Evolutionary conservation across 495 filamentous ascomycete species (phyloP), one percentile per base, ranked within the genome.

Genomic region (Jackrogersella multiformis): DNA sequence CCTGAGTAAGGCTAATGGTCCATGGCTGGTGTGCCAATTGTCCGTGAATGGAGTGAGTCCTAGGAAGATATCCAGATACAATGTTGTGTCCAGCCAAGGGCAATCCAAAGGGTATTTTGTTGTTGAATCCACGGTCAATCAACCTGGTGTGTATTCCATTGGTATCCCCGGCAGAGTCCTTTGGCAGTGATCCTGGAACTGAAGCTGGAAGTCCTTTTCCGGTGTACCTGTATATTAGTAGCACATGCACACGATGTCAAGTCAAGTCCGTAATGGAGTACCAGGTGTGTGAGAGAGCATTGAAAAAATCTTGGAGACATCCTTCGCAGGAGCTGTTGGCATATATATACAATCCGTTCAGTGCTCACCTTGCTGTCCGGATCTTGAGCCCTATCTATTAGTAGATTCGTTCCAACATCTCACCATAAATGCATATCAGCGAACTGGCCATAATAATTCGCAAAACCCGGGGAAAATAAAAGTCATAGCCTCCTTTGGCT

Each of bases 301-400:
- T 64, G 56, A 61, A 56, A 61, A 56, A 52, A 60, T 59, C 42
- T 67, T 73, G 73, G 60, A 74, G 69, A 69, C 52, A 71, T 76
- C 73, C 70, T 75, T 75, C 73, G 70, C 72, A 74, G 72, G 61
- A 70, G 54, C 73, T 72, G 72, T 74, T 73, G 69, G 78, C 72
- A 76, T 70, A 77, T 73, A 79, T 78, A 81, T 79, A 78, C 76
- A 82, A 79, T 78, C 68, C 59, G 68, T 73, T 73, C 72, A 76
- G 68, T 69, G 78, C 79, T 83, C 77, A 83, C 79, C 79, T 79
- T 76, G 80, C 80, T 81, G 80, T 78, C 80, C 77, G 74, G 78
- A 75, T 74, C 72, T 54, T 61, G 61, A 72, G 74, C 73, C 73
- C 70, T 75, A 70, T 76, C 73, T 76, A 62, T 73, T 73, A 74